A percentile compares a stretch with the other conserved stretches of the same genome.
Evolutionary conservation across 2,329 filamentous ascomycete species (phyloP).

Genomic region (Trichoderma gracile): DNA sequence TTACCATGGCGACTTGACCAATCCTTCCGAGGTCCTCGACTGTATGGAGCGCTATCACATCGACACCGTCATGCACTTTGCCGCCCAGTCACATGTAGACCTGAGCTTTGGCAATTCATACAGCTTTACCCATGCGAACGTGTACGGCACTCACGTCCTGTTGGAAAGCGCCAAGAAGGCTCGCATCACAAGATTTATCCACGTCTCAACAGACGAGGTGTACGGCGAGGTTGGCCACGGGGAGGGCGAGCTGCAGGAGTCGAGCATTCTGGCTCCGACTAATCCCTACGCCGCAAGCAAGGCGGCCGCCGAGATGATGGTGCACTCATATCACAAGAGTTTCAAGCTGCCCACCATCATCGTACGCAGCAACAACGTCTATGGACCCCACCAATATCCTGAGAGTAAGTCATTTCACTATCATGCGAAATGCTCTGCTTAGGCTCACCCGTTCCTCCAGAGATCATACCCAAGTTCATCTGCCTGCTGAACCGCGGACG

Average conservation of each 20-base stretch:
- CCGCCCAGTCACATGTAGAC: conserved; percentile 83
- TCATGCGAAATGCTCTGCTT: neutral
- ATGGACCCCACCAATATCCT: conserved; percentile 80
- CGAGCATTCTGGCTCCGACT: conserved; percentile 73
- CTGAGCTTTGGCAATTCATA: conserved; percentile 81
- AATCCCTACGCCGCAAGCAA: conserved; percentile 83
- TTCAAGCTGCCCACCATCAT: conserved; percentile 80
- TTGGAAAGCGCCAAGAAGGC: conserved; percentile 75
- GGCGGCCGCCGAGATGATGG: conserved; percentile 80
- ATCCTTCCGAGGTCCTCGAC: conserved; percentile 66
- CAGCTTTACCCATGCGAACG: conserved; percentile 78
- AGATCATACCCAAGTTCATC: conserved; percentile 82
- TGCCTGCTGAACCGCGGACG: conserved; percentile 67
- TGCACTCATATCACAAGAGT: conserved; percentile 83
- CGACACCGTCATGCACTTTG: conserved; percentile 81
- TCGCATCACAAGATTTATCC: conserved; percentile 71
- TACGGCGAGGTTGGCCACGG: conserved; percentile 77
- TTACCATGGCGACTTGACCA: conserved; percentile 76
- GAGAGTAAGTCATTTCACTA: conserved; percentile 61
- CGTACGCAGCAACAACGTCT: conserved; percentile 81
- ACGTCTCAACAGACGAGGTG: conserved; percentile 83
- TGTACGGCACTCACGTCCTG: conserved; percentile 80
- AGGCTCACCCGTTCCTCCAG: conserved; percentile 42
- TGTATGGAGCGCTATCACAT: conserved; percentile 71
- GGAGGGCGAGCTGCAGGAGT: conserved; percentile 70